Evolutionary conservation across 2,329 filamentous ascomycete species (phyloP).

Genomic region (Trichoderma cornu-damae): DNA sequence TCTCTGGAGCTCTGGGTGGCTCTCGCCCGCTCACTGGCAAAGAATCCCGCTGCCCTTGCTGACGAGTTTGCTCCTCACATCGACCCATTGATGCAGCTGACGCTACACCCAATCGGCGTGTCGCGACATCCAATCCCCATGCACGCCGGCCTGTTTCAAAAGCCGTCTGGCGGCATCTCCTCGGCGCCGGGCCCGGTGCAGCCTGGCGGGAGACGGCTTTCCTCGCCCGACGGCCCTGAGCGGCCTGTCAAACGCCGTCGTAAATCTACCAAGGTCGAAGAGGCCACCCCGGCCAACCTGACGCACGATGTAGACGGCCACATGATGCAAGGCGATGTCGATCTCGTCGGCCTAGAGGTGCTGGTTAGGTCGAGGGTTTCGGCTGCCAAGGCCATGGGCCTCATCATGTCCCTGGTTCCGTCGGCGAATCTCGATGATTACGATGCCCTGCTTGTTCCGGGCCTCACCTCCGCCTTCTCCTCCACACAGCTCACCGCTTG

Average conservation of each 20-base stretch:
- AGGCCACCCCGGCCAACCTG: slow-evolving; percentile 56
- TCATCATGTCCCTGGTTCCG: slow-evolving; percentile 76
- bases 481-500: slow-evolving; percentile 81
- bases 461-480: slow-evolving; percentile 67
- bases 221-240: slow-evolving; percentile 52
- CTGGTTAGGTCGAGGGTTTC: slow-evolving; percentile 86
- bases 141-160: slow-evolving; percentile 84
- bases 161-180: slow-evolving; percentile 85
- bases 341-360: slow-evolving; percentile 83
- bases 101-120: slow-evolving; percentile 87
- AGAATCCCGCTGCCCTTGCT: slow-evolving; percentile 59
- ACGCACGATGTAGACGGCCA: slow-evolving; percentile 95
- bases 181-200: slow-evolving; percentile 46
- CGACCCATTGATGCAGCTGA: slow-evolving; percentile 74
- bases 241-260: slow-evolving; percentile 70
- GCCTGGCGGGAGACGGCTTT: slow-evolving; percentile 42
- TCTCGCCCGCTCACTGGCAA: slow-evolving; percentile 63
- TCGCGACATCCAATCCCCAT: slow-evolving; percentile 87
- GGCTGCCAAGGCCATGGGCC: slow-evolving; percentile 78
- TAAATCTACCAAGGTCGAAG: slow-evolving; percentile 78
- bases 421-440: slow-evolving; percentile 56
- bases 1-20: slow-evolving; percentile 86
- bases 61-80: slow-evolving; percentile 71
- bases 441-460: slow-evolving; percentile 59
- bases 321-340: slow-evolving; percentile 95